Evolutionary conservation across 768 basidiomycete species (phyloP).

Genomic region (Pleurotus giganteus): DNA sequence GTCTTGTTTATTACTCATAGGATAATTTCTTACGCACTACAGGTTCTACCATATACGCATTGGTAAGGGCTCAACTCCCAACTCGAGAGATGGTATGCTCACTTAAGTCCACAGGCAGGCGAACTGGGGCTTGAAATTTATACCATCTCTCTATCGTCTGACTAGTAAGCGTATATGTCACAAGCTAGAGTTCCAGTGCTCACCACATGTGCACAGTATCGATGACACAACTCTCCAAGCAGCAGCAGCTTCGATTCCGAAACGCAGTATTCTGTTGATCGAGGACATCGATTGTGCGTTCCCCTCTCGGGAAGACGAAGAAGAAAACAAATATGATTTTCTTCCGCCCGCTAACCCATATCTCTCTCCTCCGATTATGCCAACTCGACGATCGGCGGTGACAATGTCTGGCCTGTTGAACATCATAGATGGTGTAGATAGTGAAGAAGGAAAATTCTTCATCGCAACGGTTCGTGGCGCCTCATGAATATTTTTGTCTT

Average conservation of each 20-base stretch:
- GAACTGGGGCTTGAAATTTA: slow-evolving; percentile 88
- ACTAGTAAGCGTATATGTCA: slow-evolving; percentile 36
- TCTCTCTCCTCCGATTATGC: background rate
- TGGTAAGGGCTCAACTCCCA: slow-evolving; percentile 27
- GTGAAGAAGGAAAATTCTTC: slow-evolving; percentile 60
- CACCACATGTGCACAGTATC: slow-evolving; percentile 29
- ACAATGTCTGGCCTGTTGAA: slow-evolving; percentile 58
- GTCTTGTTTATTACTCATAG: background rate
- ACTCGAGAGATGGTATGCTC: background rate
- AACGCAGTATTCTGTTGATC: slow-evolving; percentile 52
- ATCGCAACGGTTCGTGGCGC: slow-evolving; percentile 49
- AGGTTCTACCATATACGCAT: slow-evolving; percentile 55
- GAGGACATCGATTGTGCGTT: slow-evolving; percentile 66
- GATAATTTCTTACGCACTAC: background rate
- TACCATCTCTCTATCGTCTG: slow-evolving; percentile 49
- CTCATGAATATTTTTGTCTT: background rate
- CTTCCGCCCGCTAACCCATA: background rate
- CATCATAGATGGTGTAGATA: slow-evolving; percentile 57
- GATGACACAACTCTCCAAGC: slow-evolving; percentile 48
- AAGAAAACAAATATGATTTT: slow-evolving; percentile 10
- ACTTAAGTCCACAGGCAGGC: slow-evolving; percentile 31
- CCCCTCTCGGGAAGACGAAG: slow-evolving; percentile 41
- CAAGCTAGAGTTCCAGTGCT: too few species aligned
- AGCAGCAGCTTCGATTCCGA: slow-evolving; percentile 44
- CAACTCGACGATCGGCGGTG: slow-evolving; percentile 26